Base-by-base conservation (phyloP, 2,329 filamentous ascomycete species). In the Colletotrichum orchidophilum region DNA sequence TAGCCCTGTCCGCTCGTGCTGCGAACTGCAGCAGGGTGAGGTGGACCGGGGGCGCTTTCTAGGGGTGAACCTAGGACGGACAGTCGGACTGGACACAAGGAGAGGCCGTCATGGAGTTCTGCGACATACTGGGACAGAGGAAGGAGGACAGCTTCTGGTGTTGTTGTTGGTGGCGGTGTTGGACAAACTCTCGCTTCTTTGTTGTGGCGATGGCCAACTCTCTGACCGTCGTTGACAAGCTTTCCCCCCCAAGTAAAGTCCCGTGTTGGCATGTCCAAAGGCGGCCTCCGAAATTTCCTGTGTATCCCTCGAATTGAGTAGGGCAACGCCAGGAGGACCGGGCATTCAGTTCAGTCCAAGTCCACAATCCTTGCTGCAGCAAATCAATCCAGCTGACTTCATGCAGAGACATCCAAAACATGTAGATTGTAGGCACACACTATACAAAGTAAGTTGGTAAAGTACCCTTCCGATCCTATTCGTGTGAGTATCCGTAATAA, bases 41-140 rank as follows among this genome's bases (percentile, higher is more conserved):
- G 58, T 42, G 52, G 58, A 53, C n/a, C 58, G 39, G 64, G 50
- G 52, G 52, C 31, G 50, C 27, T 29, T 53, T 26, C 46, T 63
- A 68, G 64, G 68, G 68, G 58, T 63, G 21, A 68, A 46, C 68
- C 68, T 49, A 52, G 42, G 21, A 71, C 58, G 46, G 53, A 67
- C 68, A 58, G 27, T 68, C 58, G 46, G 53, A 67, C 63, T 57
- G 52, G 54, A 27, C 53, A 53, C 60, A 57, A 58, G 63, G 31
- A 39, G 52, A 49, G 24, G 8, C 42, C n/a, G 50, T 27, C 31
- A 58, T 67, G 62, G 63, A 66, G 66, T 59, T 21, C 11, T 33
- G 15, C 5, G n/a, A 21, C 39, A 31, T 6, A 8, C 15, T n/a
- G 26, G 24, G 42, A 29, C 18, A 24, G 21, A 27, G 27, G 26